Base-by-base conservation (phyloP, 2,329 filamentous ascomycete genomes). In the Diaporthe destruens region DNA sequence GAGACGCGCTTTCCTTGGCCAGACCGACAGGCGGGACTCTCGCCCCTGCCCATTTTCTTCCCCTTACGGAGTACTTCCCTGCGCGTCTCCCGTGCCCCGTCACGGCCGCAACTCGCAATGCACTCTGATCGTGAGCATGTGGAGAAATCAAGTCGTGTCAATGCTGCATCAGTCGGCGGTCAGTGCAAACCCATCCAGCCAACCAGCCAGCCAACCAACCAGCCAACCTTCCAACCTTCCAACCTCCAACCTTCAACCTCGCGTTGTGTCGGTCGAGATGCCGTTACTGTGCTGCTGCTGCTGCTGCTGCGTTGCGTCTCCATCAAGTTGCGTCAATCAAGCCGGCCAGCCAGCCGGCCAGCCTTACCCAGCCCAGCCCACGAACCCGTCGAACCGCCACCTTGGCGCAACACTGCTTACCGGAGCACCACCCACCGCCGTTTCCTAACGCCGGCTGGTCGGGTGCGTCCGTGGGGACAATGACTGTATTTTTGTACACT, bases 281-380 rank as follows among this genome's bases (percentile, higher is more conserved):
- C 20, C 7, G 32, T 39, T 39, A n/a, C 29, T 11, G 14, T 39
- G 36, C 36, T 39, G 36, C 5, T 42, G 36, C 36, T 39, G 36
- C 5, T 42, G 39, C 39, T 42, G 39, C 16, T 42, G 39, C 16
- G 39, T 42, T 18, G 39, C 39, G 18, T 42, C 39, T 42, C 39
- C 39, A 42, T 42, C 39, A 42, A 42, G 39, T 42, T 42, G 39
- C 39, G 6, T 42, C 39, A 14, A 18, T 14, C 39, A 42, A 12
- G 14, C 39, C 39, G 6, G 16, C 25, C 20, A 12, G 36, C 36
- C 36, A 39, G 12, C 36, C 36, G 4, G 11, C 36, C 36, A 39
- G 12, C 36, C 61, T 66, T 20, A 66, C 61, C 61, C 47, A 66
- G 53, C 61, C 61, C 61, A 66, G 61, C 61, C 34, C 14, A 36